Percentiles rank a stretch among this genome's conserved stretches.
Conservation (phyloP, 1,284 basidiomycete species). For the Mycena citricolor region DNA sequence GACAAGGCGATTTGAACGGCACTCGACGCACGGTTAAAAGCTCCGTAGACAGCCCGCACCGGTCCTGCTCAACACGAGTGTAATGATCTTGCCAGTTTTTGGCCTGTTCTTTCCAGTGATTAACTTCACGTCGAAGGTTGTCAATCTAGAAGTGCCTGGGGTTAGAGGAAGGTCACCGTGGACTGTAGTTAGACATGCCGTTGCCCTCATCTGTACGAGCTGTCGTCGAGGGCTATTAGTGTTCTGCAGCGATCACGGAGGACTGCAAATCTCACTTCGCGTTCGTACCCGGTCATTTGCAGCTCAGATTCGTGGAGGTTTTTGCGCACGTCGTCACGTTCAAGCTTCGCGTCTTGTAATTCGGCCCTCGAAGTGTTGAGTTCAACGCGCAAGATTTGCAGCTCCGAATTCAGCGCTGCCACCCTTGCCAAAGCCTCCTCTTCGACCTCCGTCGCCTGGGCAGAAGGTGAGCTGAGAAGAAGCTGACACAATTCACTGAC, state of each 20-base stretch:
- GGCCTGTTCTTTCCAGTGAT: slow-evolving; percentile 22
- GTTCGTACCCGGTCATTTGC: slow-evolving; percentile 8
- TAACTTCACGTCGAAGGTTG: slow-evolving; percentile 18
- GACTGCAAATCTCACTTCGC: slow-evolving; percentile 9
- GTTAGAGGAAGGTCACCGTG: not conserved
- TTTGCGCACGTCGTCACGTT: slow-evolving; percentile 21
- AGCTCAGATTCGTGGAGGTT: slow-evolving; percentile 11
- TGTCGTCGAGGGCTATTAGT: not conserved
- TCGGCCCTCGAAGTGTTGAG: slow-evolving; percentile 19
- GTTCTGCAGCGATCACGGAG: slow-evolving; percentile 2
- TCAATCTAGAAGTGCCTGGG: slow-evolving; percentile 5
- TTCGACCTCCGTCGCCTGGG: slow-evolving; percentile 19
- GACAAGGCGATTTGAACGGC: too few species aligned
- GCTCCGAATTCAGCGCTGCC: slow-evolving; percentile 14
- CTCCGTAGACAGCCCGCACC: slow-evolving; percentile 21
- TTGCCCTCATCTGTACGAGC: slow-evolving; percentile 7
- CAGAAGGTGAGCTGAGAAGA: not conserved
- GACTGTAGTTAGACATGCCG: slow-evolving; percentile 10
- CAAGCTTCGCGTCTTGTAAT: slow-evolving; percentile 7
- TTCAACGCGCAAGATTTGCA: slow-evolving; percentile 9
- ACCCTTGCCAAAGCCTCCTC: slow-evolving; percentile 19
- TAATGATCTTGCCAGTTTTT: slow-evolving; percentile 25
- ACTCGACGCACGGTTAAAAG: slow-evolving; percentile 14
- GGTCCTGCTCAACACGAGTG: slow-evolving; percentile 21
- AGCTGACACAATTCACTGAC: not conserved